phyloP scores from a whole-genome alignment of 2,329 filamentous ascomycete species.

The Scedosporium aurantiacum region DNA sequence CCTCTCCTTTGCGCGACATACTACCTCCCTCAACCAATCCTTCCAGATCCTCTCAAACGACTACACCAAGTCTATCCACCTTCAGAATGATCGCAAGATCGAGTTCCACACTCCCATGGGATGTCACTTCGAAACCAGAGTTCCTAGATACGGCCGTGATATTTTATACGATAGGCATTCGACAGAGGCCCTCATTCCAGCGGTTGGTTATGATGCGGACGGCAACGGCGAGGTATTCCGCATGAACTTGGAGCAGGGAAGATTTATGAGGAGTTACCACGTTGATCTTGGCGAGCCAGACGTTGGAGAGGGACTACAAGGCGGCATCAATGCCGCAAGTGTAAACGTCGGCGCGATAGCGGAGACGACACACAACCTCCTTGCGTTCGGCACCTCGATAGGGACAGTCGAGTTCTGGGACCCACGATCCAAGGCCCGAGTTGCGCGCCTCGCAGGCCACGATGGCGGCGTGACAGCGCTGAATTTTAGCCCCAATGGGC shows the following conservation, averaged over 20 bases:
- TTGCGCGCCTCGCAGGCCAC: conserved; percentile 61
- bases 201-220: conserved; percentile 77
- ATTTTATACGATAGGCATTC: conserved; percentile 72
- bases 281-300: conserved; percentile 73
- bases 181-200: conserved; percentile 75
- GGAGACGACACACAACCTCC: conserved; percentile 76
- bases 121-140: conserved; percentile 76
- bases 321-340: conserved; percentile 71
- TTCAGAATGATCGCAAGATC: conserved; percentile 82
- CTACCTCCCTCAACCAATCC: conserved; percentile 79
- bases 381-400: conserved; percentile 85
- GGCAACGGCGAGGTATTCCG: conserved; percentile 87
- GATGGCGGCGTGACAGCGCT: conserved; percentile 74
- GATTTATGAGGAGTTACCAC: conserved; percentile 91
- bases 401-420: conserved; percentile 99
- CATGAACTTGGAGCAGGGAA: conserved; percentile 79
- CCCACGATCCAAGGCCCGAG: conserved; percentile 67
- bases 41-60: conserved; percentile 83
- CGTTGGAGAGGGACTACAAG: conserved; percentile 53
- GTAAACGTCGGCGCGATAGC: conserved; percentile 84
- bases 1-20: conserved; percentile 88
- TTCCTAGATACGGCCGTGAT: conserved; percentile 87
- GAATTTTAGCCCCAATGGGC: conserved; percentile 71
- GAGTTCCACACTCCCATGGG: conserved; percentile 89
- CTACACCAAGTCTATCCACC: conserved; percentile 87